Conservation (phyloP, 2,329 filamentous ascomycete species). For the Aspergillus latus region DNA sequence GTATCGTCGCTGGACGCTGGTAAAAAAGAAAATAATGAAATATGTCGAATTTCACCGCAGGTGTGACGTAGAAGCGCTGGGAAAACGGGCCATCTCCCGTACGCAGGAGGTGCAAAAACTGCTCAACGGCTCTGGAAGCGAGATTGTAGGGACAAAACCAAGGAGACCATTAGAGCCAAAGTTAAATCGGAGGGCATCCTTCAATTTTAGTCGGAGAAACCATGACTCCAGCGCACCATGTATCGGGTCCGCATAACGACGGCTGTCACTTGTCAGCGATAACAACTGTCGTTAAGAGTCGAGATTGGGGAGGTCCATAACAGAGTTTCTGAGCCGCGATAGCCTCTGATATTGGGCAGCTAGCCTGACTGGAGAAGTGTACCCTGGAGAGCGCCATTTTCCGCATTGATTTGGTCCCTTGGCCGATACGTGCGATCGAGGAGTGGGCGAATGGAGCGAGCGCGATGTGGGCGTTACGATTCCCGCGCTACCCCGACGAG, state of each 20-base stretch:
- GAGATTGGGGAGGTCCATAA: constrained; percentile 7
- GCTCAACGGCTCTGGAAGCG: not conserved
- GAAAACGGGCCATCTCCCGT: not conserved
- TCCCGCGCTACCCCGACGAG: constrained; percentile 2
- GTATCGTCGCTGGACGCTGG: not conserved
- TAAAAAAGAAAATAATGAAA: constrained; percentile 2
- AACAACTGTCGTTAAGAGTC: constrained; percentile 4
- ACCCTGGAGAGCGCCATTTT: constrained; percentile 15
- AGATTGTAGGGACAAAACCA: not conserved
- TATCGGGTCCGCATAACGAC: not conserved
- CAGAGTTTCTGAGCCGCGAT: constrained; percentile 8
- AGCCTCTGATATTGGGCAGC: constrained; percentile 8
- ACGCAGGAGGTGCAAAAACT: not conserved
- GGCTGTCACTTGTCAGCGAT: constrained; percentile 8
- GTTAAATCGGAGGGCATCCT: not conserved
- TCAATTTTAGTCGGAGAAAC: constrained; percentile 1
- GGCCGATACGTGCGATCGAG: not conserved
- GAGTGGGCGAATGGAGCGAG: constrained; percentile 3
- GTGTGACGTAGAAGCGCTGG: constrained; percentile 15
- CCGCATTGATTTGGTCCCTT: constrained; percentile 3
- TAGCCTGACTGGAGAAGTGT: not conserved
- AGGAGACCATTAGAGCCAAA: not conserved
- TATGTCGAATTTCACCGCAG: constrained; percentile 10
- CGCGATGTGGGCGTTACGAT: constrained; percentile 10
- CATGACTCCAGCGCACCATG: constrained; percentile 6